Conservation (phyloP, 306 rosid genomes). For the Vachellia collinsii region DNA sequence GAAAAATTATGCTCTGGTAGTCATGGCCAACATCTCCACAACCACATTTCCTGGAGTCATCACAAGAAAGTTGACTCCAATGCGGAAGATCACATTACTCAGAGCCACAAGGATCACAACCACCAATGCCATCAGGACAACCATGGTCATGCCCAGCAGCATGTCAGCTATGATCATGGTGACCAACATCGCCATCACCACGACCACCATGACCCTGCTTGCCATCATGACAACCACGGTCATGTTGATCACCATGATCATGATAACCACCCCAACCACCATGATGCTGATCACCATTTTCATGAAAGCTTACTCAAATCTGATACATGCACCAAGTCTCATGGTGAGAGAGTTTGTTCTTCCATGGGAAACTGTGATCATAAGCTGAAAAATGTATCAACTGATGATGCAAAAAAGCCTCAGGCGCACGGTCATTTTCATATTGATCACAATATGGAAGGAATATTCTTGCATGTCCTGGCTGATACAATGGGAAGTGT, state of each 20-base stretch:
- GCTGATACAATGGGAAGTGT: constrained; percentile 98
- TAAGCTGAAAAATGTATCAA: constrained; percentile 19
- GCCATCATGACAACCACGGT: constrained; percentile 27
- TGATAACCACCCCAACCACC: constrained; percentile 4
- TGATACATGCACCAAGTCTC: constrained; percentile 23
- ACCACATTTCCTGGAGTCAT: constrained; percentile 25
- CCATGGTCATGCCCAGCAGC: constrained; percentile 3
- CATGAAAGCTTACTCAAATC: constrained; percentile 34
- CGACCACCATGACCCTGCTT: not conserved
- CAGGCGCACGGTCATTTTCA: constrained; percentile 66
- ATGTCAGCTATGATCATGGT: not conserved
- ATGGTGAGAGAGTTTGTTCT: constrained; percentile 30
- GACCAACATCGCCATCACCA: not conserved
- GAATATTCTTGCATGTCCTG: constrained; percentile 91
- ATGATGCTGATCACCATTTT: constrained; percentile 30
- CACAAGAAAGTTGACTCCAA: constrained; percentile 32
- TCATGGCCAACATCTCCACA: constrained; percentile 38
- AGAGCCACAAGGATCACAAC: constrained; percentile 31
- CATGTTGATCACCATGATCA: constrained; percentile 15
- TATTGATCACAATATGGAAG: constrained; percentile 99
- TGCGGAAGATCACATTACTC: constrained; percentile 29
- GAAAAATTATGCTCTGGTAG: constrained; percentile 46
- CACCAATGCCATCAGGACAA: constrained; percentile 27
- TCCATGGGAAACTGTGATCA: constrained; percentile 35
- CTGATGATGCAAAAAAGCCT: constrained; percentile 35